Evolutionary conservation across 2,329 filamentous ascomycete species (phyloP).

Genomic region (Pseudocercospora fuligena): DNA sequence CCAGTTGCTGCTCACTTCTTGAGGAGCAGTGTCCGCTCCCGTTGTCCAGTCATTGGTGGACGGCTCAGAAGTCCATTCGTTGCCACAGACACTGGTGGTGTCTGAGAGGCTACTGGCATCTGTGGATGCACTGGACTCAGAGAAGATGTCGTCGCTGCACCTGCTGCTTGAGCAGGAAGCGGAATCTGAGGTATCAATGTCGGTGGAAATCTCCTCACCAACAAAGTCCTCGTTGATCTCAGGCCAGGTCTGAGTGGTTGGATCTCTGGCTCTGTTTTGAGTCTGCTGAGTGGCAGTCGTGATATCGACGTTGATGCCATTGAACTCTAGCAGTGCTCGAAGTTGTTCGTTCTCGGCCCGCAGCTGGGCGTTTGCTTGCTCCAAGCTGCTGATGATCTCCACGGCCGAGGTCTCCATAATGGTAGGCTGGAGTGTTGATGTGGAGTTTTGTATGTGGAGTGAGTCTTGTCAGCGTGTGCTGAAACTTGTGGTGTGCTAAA

Average conservation of each 20-base stretch:
- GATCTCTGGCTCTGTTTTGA: background rate
- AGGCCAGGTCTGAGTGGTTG: too few relatives aligned
- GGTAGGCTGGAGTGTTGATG: background rate
- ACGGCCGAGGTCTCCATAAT: background rate
- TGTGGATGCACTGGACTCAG: background rate
- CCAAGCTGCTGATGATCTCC: background rate
- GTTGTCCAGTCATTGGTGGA: background rate
- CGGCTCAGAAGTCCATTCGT: background rate
- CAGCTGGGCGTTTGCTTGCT: background rate
- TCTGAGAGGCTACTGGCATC: background rate
- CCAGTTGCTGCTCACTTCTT: background rate
- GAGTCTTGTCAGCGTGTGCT: background rate
- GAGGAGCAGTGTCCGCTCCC: background rate
- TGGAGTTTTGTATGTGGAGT: background rate
- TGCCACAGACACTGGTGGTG: background rate
- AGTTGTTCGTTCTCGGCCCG: background rate
- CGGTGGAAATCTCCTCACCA: background rate
- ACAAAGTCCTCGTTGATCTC: background rate
- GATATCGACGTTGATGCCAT: background rate
- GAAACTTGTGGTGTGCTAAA: background rate
- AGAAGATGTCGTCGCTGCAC: background rate
- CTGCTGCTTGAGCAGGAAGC: background rate
- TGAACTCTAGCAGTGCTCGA: background rate
- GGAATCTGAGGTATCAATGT: background rate
- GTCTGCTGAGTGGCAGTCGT: background rate